phyloP scores from a whole-genome alignment of 495 filamentous ascomycete genomes.

The Monascus purpureus region DNA sequence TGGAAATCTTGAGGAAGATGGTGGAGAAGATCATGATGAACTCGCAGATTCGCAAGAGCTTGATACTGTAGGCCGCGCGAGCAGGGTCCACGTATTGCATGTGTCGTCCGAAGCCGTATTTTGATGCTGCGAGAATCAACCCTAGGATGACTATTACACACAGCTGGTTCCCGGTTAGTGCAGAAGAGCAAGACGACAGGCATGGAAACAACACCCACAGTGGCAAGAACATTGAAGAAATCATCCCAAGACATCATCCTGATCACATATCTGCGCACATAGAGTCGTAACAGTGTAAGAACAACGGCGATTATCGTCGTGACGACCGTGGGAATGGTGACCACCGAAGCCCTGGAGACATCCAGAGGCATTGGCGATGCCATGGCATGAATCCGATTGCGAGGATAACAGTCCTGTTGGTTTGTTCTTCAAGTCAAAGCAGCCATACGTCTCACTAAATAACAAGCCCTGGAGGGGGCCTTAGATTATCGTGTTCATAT shows the following conservation, averaged over 20 bases:
- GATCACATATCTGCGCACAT: constrained; percentile 1
- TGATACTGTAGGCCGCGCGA: not conserved
- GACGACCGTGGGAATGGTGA: constrained; percentile 3
- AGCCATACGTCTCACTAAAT: too few species aligned
- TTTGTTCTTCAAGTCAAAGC: too few species aligned
- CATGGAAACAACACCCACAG: too few species aligned
- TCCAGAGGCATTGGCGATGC: too few species aligned
- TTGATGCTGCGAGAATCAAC: not conserved
- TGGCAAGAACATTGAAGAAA: constrained; percentile 4
- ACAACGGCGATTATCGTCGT: constrained; percentile 3
- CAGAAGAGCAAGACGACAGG: too few species aligned
- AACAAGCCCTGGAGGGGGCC: too few species aligned
- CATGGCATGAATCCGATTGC: too few species aligned
- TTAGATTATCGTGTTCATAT: too few species aligned
- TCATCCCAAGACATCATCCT: constrained; percentile 5
- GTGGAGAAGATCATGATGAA: too few species aligned
- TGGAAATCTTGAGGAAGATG: too few species aligned
- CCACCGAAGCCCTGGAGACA: constrained; percentile 3
- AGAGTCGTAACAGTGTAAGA: constrained; percentile 1
- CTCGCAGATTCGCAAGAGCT: not conserved
- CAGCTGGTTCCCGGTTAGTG: too few species aligned
- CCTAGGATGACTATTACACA: too few species aligned
- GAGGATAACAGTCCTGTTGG: not conserved
- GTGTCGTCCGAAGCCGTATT: not conserved
- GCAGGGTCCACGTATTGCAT: not conserved